Evolutionary conservation across 202 grass and related monocot genomes (phyloP).

Genomic region (Schoenoplectus tabernaemontani): DNA sequence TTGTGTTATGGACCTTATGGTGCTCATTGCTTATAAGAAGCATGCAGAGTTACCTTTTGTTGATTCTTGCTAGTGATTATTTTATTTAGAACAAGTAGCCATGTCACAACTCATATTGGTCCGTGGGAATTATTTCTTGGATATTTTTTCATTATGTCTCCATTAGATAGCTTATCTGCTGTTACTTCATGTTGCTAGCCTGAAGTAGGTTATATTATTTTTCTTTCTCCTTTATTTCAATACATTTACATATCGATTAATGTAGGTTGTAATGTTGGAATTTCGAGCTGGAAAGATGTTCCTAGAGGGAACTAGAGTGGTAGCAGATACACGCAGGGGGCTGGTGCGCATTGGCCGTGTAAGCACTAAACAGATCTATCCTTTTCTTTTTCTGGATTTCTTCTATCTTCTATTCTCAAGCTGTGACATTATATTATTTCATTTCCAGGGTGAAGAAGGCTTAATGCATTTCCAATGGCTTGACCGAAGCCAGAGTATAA

Average conservation of each 20-base stretch:
- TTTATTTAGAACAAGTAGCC: background rate
- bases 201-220: background rate
- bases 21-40: background rate
- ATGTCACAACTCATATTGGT: background rate
- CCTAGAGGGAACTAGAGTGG: constrained; percentile 50
- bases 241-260: constrained; percentile 7
- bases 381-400: constrained; percentile 1
- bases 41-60: background rate
- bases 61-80: background rate
- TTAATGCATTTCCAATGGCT: constrained; percentile 97
- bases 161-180: background rate
- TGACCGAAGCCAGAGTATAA: constrained; percentile 60
- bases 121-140: background rate
- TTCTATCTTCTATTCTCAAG: constrained; percentile 7
- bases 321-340: constrained; percentile 79
- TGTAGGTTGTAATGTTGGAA: constrained; percentile 81
- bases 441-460: constrained; percentile 90
- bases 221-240: background rate
- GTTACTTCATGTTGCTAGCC: background rate
- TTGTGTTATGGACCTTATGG: background rate
- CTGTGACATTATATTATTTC: background rate
- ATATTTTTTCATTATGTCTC: background rate
- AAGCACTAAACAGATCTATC: constrained; percentile 21
- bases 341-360: constrained; percentile 89
- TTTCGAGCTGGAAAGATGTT: constrained; percentile 94